Percentiles rank a stretch among this genome's conserved stretches.
Conservation (phyloP, 164 flowering plant genomes). For the Macadamia integrifolia region DNA sequence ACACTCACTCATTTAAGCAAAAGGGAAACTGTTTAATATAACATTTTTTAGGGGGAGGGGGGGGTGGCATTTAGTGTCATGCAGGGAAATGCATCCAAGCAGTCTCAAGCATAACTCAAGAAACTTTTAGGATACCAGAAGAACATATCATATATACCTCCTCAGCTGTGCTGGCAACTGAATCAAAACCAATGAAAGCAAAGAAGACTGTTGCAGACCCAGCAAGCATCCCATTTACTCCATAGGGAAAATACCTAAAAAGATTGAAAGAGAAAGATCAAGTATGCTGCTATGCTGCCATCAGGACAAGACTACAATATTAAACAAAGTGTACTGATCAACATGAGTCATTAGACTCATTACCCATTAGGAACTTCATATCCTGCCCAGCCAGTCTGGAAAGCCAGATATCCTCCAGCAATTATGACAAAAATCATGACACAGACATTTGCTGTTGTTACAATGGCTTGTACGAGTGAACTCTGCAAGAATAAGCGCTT, state of each 20-base stretch:
- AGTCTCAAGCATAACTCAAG: neutral
- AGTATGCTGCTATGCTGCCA: neutral
- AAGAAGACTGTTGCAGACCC: conserved; percentile 99
- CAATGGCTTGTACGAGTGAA: conserved; percentile 66
- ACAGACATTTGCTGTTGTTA: conserved; percentile 72
- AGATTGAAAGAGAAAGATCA: conserved; percentile 1
- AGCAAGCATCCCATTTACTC: conserved; percentile 92
- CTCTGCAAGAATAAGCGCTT: conserved; percentile 45
- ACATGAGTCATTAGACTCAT: conserved; percentile 19
- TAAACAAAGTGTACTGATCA: conserved; percentile 1
- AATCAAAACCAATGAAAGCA: conserved; percentile 93
- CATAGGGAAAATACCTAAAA: conserved; percentile 78
- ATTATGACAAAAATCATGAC: conserved; percentile 79
- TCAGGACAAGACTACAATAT: neutral
- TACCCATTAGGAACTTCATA: conserved; percentile 86
- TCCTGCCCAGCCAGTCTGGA: conserved; percentile 86
- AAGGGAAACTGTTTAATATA: neutral
- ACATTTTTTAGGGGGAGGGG: neutral
- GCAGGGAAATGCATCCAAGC: neutral
- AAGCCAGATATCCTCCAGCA: conserved; percentile 84
- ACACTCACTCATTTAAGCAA: neutral
- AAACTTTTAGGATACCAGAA: neutral
- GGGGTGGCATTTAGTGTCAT: neutral
- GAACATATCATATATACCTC: conserved; percentile 44
- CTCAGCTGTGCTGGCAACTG: conserved; percentile 98